Conservation (phyloP, 352 stramenopile genomes). For the Phytophthora quininea region DNA sequence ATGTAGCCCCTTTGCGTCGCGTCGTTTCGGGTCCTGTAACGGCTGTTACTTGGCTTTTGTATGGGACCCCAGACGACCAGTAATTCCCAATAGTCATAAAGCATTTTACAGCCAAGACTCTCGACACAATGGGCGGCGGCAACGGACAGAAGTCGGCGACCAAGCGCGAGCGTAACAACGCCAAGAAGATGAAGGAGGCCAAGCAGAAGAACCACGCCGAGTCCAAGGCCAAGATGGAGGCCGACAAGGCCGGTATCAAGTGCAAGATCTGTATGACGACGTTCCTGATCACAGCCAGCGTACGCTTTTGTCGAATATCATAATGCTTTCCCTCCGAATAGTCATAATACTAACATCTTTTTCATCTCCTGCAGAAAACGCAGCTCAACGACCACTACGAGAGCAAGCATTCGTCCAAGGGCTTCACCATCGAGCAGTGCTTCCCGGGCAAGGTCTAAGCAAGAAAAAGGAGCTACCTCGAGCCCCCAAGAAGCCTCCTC, state of each 20-base stretch:
- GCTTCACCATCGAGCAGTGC: slow-evolving; percentile 73
- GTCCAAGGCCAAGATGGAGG: slow-evolving; percentile 84
- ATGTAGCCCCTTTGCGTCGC: slow-evolving; percentile 22
- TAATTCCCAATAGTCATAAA: no score
- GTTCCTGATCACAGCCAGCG: slow-evolving; percentile 85
- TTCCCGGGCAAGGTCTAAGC: slow-evolving; percentile 20
- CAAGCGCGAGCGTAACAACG: slow-evolving; percentile 84
- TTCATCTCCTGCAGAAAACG: slow-evolving; percentile 37
- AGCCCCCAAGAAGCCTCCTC: not conserved
- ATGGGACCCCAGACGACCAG: not conserved
- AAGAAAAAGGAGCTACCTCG: not conserved
- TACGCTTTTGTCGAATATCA: slow-evolving; percentile 32
- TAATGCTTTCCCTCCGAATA: slow-evolving; percentile 1
- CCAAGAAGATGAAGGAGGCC: slow-evolving; percentile 86
- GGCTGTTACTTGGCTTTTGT: not conserved
- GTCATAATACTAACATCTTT: slow-evolving; percentile 6
- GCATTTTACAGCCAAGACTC: no score
- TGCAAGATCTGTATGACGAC: slow-evolving; percentile 91
- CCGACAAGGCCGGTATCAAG: slow-evolving; percentile 78
- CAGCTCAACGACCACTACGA: slow-evolving; percentile 84
- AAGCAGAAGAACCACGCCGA: slow-evolving; percentile 83
- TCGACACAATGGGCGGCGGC: slow-evolving; percentile 66
- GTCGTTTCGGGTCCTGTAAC: slow-evolving; percentile 19
- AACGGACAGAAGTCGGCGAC: slow-evolving; percentile 85
- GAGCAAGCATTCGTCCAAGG: slow-evolving; percentile 82